Evolutionary conservation across 306 rosid species (phyloP), one percentile per base, ranked within the genome.

Genomic region (Geum urbanum): DNA sequence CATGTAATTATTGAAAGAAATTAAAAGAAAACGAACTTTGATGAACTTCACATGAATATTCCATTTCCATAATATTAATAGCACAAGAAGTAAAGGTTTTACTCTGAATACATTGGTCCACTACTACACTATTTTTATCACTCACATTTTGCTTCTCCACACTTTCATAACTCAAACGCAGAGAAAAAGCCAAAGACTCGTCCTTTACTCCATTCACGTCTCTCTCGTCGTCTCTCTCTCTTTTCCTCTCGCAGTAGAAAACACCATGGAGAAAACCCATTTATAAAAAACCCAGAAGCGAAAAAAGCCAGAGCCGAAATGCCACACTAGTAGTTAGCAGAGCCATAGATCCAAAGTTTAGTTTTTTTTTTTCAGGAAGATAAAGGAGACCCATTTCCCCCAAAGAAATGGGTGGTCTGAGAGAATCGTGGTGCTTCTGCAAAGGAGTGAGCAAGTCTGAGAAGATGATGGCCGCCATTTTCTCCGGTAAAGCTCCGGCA

Each of bases 341-440:
- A 11, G 50, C 37, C 16, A 8, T 74, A 83, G 88, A 89, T 86
- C 88, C 83, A 57, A 56, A 39, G 37, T 32, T 32, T 32, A 2
- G 37, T 32, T 32, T 32, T 56, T 69, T 32, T 56, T 69, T 13
- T 65, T 50, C 16, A 15, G 3, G 16, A 6, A 56, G 46, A 14
- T 6, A 64, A 57, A 9, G 44, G 15, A 24, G 43, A 24, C 74
- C 55, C 44, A 70, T 56, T 56, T 48, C 69, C 13, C 13, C 59
- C 53, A 44, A 24, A 24, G 67, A 59, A 68, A 95, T 95, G 97
- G 97, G 86, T 43, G 89, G 84, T 78, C 78, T 95, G 50, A 83
- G 85, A 40, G 97, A 95, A 62, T 84, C 99, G 18, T 89, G 91
- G 97, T 95, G 99, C 64, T 95, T 95, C 82, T 95, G 99, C 79